A percentile compares a stretch with the other conserved stretches of the same genome.
Evolutionary conservation across 257 asterid species (phyloP).

Genomic region (Solanum medicagineum): DNA sequence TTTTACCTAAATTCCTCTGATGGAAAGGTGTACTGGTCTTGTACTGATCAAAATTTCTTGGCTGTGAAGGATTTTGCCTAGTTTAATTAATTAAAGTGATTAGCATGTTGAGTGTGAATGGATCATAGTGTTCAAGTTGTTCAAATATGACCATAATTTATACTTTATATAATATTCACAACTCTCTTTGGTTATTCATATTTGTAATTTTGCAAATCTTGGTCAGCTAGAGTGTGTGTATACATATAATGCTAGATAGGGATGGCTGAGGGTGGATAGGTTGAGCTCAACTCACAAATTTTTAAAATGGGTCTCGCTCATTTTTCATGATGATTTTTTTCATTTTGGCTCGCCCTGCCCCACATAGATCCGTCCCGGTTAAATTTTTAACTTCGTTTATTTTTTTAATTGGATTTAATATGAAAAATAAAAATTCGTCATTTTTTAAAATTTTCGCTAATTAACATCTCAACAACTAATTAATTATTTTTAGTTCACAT

Average conservation of each 20-base stretch:
- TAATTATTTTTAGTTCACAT: too few species aligned
- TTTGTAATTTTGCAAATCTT: constrained; percentile 6
- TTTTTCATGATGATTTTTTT: too few species aligned
- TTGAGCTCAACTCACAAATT: too few species aligned
- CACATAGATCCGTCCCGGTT: too few species aligned
- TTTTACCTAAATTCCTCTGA: background rate
- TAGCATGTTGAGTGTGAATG: constrained; percentile 23
- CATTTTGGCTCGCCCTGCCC: too few species aligned
- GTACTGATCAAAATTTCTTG: background rate
- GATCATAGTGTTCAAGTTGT: constrained; percentile 5
- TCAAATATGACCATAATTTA: background rate
- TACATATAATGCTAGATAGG: background rate
- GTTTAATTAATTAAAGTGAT: constrained; percentile 6
- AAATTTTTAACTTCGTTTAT: too few species aligned
- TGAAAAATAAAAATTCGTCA: too few species aligned
- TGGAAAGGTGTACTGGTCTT: background rate
- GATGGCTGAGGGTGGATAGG: too few species aligned
- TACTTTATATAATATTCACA: background rate
- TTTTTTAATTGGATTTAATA: too few species aligned
- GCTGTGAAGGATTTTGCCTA: background rate
- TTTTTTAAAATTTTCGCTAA: too few species aligned
- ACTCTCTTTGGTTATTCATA: background rate
- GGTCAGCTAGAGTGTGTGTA: background rate
- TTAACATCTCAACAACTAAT: too few species aligned
- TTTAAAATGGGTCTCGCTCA: rapidly evolving